These are phyloP conservation scores for Pythium insidiosum DNA, from an alignment of 352 stramenopile species.

Conservation along the genomic window DNA sequence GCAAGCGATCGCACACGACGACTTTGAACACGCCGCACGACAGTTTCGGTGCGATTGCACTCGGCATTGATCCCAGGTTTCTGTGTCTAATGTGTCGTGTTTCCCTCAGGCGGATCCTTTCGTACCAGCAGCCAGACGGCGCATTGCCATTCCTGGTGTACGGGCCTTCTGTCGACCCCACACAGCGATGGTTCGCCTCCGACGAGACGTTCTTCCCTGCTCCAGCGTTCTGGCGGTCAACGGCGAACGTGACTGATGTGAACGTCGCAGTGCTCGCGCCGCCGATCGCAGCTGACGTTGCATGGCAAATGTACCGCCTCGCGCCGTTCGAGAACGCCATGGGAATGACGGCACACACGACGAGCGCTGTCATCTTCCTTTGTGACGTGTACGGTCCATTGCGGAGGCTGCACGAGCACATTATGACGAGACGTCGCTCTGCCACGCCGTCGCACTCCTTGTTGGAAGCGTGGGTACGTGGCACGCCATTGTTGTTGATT, in stretches of 20 bases:
- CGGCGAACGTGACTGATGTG: background rate
- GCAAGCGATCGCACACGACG: constrained; percentile 68
- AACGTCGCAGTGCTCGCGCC: constrained; percentile 34
- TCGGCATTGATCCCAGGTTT: too few species aligned
- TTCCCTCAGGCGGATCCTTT: constrained; percentile 42
- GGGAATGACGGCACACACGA: constrained; percentile 45
- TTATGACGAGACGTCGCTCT: constrained; percentile 30
- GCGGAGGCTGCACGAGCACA: constrained; percentile 40
- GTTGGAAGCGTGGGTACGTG: too few species aligned
- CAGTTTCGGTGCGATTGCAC: constrained; percentile 57
- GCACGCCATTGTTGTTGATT: too few species aligned
- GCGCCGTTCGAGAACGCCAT: constrained; percentile 67
- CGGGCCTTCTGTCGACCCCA: constrained; percentile 48
- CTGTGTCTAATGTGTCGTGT: too few species aligned
- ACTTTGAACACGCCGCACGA: constrained; percentile 47
- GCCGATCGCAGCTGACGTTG: constrained; percentile 65
- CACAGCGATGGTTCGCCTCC: constrained; percentile 40
- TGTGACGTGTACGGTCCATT: constrained; percentile 60
- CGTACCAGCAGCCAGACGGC: constrained; percentile 45
- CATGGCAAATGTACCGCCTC: constrained; percentile 80
- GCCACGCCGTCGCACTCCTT: too few species aligned
- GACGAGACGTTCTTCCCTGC: constrained; percentile 76
- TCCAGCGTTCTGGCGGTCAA: constrained; percentile 49
- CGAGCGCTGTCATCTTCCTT: constrained; percentile 56
- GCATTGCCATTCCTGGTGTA: constrained; percentile 70